Evolutionary conservation across 306 rosid species (phyloP), one percentile per base, ranked within the genome.

Genomic region (Vigna mungo): DNA sequence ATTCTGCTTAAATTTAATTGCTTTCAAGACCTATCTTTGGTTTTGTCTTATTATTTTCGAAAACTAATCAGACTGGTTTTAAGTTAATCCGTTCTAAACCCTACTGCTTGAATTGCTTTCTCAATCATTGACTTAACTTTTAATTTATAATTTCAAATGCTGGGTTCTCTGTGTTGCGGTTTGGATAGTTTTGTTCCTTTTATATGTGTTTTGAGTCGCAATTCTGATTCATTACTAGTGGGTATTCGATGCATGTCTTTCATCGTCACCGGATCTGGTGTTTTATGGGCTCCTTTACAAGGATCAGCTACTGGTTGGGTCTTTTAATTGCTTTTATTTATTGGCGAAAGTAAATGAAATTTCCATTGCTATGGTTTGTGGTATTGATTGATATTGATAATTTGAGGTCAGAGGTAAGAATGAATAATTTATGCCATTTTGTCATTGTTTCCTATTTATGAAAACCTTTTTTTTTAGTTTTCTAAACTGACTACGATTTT

Each of bases 241-340:
- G 64, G 41, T 81, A 79, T 37, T 78, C 54, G 76, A 81, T 91
- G 90, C 96, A 94, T 91, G 96, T 54, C 67, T 80, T 68, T 41
- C 15, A 68, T 86, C 55, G 62, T 85, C 56, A 13, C 49, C 44
- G 96, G 97, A 94, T 94, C 97, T 94, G 90, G 74, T 52, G 81
- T 84, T 78, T 85, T 77, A 32, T 34, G 59, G 27, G 61, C 54
- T 74, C 34, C 52, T 71, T 71, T 49, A 1, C 68, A 18, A 37
- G 48, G 80, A 77, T 20, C 80, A 78, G 34, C 78, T 80, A 25
- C 56, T 56, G 51, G 69, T 81, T 46, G 52, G 10, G 34, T 49
- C 58, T 81, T 66, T 74, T 51, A 18, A 30, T 53, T 47, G 20
- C 36, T 77, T 78, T 80, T 47, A 32, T 69, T 56, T 2, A 43